Percentiles rank a stretch among this genome's conserved stretches.
Conservation (phyloP, 1,284 basidiomycete genomes). For the Leucoagaricus sp. region DNA sequence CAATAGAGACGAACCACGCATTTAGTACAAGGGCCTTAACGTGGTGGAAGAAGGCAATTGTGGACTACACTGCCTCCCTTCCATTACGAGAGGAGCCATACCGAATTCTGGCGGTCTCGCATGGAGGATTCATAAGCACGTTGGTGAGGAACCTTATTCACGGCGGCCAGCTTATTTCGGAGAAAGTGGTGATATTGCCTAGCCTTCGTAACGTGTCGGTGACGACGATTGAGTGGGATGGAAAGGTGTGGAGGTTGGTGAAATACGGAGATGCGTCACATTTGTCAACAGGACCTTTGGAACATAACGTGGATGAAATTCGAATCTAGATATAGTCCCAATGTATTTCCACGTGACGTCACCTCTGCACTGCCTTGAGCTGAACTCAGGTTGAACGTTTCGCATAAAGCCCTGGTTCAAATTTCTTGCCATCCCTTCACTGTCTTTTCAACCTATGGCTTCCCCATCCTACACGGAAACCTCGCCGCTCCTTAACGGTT, state of each 20-base stretch:
- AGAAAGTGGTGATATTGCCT: constrained; percentile 43
- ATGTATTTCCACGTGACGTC: constrained; percentile 23
- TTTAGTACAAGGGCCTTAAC: constrained; percentile 48
- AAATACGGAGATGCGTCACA: constrained; percentile 60
- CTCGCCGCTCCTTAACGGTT: constrained; percentile 43
- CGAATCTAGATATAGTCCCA: background rate
- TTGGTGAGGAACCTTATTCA: constrained; percentile 50
- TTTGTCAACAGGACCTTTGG: constrained; percentile 32
- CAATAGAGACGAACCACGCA: constrained; percentile 37
- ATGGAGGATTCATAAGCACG: constrained; percentile 62
- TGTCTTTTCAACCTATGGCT: constrained; percentile 23
- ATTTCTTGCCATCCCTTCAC: constrained; percentile 11
- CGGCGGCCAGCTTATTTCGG: constrained; percentile 38
- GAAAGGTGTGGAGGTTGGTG: constrained; percentile 43
- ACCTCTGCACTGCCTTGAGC: constrained; percentile 25
- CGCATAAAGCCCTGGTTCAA: background rate
- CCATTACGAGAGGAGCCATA: constrained; percentile 23
- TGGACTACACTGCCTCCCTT: constrained; percentile 7
- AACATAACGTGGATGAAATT: constrained; percentile 53
- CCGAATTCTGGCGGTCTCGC: constrained; percentile 61
- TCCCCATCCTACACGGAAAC: constrained; percentile 32
- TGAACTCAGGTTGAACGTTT: constrained; percentile 11
- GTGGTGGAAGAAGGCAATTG: constrained; percentile 62
- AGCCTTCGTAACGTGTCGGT: constrained; percentile 60
- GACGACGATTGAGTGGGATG: constrained; percentile 51